Evolutionary conservation across 805 yeast species (phyloP).

Genomic region (Wickerhamiella hasegawae): DNA sequence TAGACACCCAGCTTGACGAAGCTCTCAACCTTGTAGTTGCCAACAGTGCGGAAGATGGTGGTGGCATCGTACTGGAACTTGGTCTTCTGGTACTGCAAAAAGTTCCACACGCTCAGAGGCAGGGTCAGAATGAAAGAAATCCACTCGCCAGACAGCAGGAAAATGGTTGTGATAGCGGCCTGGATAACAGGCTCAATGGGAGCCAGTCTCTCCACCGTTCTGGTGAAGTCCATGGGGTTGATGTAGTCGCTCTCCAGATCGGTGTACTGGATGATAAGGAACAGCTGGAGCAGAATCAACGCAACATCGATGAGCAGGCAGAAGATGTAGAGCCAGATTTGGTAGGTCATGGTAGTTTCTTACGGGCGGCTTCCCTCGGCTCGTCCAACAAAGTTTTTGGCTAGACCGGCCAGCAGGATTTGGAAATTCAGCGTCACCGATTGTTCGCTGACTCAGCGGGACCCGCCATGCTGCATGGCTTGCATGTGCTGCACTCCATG

Average conservation of each 20-base stretch:
- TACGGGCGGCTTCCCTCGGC: too few relatives aligned
- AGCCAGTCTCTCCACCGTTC: conserved; percentile 52
- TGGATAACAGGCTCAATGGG: conserved; percentile 76
- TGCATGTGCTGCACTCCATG: too few relatives aligned
- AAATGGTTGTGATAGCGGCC: conserved; percentile 41
- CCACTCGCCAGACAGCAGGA: conserved; percentile 85
- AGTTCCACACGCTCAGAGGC: conserved; percentile 75
- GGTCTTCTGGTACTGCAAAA: conserved; percentile 60
- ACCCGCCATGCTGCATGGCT: too few relatives aligned
- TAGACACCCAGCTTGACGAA: conserved; percentile 84
- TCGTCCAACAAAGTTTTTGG: too few relatives aligned
- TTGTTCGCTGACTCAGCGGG: too few relatives aligned
- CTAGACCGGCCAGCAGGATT: too few relatives aligned
- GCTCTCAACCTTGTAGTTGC: conserved; percentile 80
- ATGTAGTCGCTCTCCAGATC: conserved; percentile 66
- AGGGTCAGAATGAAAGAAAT: conserved; percentile 65
- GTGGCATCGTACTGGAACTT: conserved; percentile 89
- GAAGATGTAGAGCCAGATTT: conserved; percentile 7
- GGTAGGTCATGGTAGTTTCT: neutral
- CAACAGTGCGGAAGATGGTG: conserved; percentile 87
- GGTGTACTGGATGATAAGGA: conserved; percentile 13
- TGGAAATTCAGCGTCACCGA: too few relatives aligned
- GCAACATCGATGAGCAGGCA: conserved; percentile 13
- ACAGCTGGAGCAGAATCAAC: conserved; percentile 15
- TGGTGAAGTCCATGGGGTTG: conserved; percentile 93